Conservation (phyloP, 202 grass and related monocot genomes). For the Bolboschoenoplectus hybrid region DNA sequence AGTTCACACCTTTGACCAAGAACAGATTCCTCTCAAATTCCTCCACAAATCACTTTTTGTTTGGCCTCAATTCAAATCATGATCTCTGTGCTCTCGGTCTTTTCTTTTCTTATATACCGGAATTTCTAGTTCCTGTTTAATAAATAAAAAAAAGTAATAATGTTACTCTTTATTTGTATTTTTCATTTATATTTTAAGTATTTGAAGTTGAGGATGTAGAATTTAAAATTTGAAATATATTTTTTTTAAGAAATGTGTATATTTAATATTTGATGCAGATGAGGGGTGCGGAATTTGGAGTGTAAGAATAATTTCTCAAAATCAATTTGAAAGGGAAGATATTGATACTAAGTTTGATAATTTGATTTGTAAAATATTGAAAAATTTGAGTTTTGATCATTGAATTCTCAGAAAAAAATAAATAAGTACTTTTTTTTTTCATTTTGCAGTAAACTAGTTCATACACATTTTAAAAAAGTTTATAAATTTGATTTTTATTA, state of each 20-base stretch:
- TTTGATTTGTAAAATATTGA: not conserved
- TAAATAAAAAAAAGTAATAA: not conserved
- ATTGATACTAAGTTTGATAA: not conserved
- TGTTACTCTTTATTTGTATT: too few species aligned
- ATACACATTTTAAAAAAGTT: not conserved
- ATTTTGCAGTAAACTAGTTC: not conserved
- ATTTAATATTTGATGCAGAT: too few species aligned
- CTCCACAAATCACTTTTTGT: slow-evolving; percentile 1
- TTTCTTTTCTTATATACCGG: not conserved
- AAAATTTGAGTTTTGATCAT: not conserved
- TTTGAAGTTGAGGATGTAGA: too few species aligned
- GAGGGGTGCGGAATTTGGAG: too few species aligned
- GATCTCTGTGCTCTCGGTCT: not conserved
- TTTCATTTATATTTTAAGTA: too few species aligned
- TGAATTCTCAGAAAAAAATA: not conserved
- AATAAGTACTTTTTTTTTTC: not conserved
- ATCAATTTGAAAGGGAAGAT: too few species aligned
- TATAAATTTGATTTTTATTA: not conserved
- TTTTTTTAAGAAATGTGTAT: too few species aligned
- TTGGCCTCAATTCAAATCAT: not conserved
- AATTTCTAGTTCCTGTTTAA: not conserved
- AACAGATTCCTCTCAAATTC: not conserved
- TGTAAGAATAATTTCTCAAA: too few species aligned
- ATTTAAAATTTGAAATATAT: too few species aligned
- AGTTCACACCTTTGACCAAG: not conserved